Percentiles rank a stretch among this genome's conserved stretches.
These are phyloP conservation scores for Nakaseomyces glabratus DNA, from an alignment of 1,139 yeast species.

Conservation along the genomic window DNA sequence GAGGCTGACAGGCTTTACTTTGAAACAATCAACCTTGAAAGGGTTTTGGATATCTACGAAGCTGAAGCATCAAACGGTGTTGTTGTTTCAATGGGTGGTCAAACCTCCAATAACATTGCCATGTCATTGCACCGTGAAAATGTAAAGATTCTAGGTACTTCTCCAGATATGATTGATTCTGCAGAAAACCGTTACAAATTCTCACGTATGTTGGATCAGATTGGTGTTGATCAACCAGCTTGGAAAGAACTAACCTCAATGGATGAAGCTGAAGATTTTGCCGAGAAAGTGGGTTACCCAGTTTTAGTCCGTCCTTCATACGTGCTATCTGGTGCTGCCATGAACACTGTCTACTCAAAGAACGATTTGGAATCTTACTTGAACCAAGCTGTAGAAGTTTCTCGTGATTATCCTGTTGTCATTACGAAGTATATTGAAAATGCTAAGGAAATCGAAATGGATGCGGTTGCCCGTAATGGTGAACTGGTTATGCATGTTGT, in stretches of 20 bases:
- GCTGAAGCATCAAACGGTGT: slow-evolving; percentile 88
- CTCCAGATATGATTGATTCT: slow-evolving; percentile 96
- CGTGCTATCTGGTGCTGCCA: slow-evolving; percentile 97
- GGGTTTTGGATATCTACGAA: slow-evolving; percentile 93
- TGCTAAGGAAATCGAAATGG: slow-evolving; percentile 98
- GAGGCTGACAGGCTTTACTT: slow-evolving; percentile 97
- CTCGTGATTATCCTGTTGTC: slow-evolving; percentile 96
- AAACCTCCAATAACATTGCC: slow-evolving; percentile 95
- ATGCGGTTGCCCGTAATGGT: slow-evolving; percentile 95
- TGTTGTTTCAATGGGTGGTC: slow-evolving; percentile 98
- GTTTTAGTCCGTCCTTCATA: slow-evolving; percentile 97
- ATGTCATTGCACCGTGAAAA: slow-evolving; percentile 87
- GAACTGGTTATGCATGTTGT: slow-evolving; percentile 94
- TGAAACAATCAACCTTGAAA: slow-evolving; percentile 89
- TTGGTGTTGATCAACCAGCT: slow-evolving; percentile 98
- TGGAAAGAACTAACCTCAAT: slow-evolving; percentile 97
- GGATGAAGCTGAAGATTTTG: slow-evolving; percentile 88
- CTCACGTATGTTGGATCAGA: slow-evolving; percentile 92
- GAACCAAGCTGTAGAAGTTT: slow-evolving; percentile 92
- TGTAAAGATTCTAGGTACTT: slow-evolving; percentile 91
- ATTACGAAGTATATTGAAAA: slow-evolving; percentile 94
- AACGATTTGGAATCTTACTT: slow-evolving; percentile 83
- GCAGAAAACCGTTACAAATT: slow-evolving; percentile 98
- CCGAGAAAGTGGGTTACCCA: slow-evolving; percentile 86
- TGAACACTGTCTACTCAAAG: slow-evolving; percentile 90